phyloP scores from a whole-genome alignment of 257 asterid genomes.

The Nicotiana obtusifolia region DNA sequence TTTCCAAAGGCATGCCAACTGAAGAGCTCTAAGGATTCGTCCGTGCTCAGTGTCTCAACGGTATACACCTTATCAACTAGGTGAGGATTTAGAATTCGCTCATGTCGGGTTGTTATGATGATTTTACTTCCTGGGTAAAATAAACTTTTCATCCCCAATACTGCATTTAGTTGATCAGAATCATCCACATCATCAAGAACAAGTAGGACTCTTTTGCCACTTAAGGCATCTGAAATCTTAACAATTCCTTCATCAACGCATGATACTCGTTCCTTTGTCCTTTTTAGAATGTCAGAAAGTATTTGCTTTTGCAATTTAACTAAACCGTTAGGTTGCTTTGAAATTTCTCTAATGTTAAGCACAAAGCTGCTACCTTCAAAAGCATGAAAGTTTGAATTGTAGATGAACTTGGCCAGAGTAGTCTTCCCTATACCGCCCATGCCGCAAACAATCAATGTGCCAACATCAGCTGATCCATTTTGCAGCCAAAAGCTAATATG shows the following conservation, averaged over 20 bases:
- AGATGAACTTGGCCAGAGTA: constrained; percentile 21
- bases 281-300: constrained; percentile 13
- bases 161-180: constrained; percentile 14
- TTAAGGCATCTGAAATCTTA: constrained; percentile 9
- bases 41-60: background rate
- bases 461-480: constrained; percentile 6
- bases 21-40: constrained; percentile 7
- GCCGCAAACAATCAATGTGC: constrained; percentile 9
- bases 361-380: constrained; percentile 19
- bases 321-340: constrained; percentile 6
- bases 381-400: constrained; percentile 3
- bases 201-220: constrained; percentile 15
- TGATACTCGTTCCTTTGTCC: constrained; percentile 5
- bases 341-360: constrained; percentile 14
- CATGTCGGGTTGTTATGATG: background rate
- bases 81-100: background rate
- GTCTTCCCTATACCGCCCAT: constrained; percentile 22
- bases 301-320: constrained; percentile 16
- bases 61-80: background rate
- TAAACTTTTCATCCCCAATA: constrained; percentile 15
- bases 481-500: constrained; percentile 14
- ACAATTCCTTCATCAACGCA: constrained; percentile 18
- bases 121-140: constrained; percentile 14
- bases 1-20: constrained; percentile 10
- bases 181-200: constrained; percentile 27